phyloP scores from a whole-genome alignment of 352 stramenopile genomes.

The Globisporangium megalacanthum region DNA sequence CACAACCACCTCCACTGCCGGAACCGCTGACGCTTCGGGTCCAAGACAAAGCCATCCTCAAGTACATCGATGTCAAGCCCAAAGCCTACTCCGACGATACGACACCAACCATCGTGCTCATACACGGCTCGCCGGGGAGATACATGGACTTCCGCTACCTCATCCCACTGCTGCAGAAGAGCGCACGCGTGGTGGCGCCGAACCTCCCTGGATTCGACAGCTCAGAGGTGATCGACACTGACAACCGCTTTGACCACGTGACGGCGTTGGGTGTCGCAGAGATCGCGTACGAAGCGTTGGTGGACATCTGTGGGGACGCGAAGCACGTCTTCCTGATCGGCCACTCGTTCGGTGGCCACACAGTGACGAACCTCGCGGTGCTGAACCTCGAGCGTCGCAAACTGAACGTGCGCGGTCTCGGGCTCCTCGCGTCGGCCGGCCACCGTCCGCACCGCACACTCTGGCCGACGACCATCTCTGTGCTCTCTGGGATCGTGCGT shows the following conservation, averaged over 20 bases:
- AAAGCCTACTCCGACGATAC: neutral
- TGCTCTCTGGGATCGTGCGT: slow-evolving; percentile 13
- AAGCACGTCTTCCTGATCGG: slow-evolving; percentile 9
- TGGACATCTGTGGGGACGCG: slow-evolving; percentile 12
- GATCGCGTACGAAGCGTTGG: slow-evolving; percentile 21
- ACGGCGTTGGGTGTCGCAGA: slow-evolving; percentile 10
- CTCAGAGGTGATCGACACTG: slow-evolving; percentile 16
- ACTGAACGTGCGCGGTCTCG: slow-evolving; percentile 15
- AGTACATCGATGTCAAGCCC: slow-evolving; percentile 29
- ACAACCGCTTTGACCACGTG: slow-evolving; percentile 20
- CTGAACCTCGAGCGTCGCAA: slow-evolving; percentile 26
- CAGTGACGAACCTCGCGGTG: slow-evolving; percentile 39
- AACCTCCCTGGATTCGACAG: slow-evolving; percentile 55
- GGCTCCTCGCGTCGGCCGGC: slow-evolving; percentile 23
- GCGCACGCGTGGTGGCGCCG: slow-evolving; percentile 43
- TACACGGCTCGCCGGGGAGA: slow-evolving; percentile 57
- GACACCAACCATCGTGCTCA: slow-evolving; percentile 34
- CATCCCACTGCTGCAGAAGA: slow-evolving; percentile 36
- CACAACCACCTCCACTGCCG: neutral
- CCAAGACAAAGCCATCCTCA: slow-evolving; percentile 29
- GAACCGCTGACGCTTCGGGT: slow-evolving; percentile 4
- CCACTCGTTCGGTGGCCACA: slow-evolving; percentile 15
- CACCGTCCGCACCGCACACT: slow-evolving; percentile 31
- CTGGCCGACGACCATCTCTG: slow-evolving; percentile 12
- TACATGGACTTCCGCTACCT: slow-evolving; percentile 62